phyloP scores from a whole-genome alignment of 2,329 filamentous ascomycete genomes.

The Nannizziopsis arthrosporioides region DNA sequence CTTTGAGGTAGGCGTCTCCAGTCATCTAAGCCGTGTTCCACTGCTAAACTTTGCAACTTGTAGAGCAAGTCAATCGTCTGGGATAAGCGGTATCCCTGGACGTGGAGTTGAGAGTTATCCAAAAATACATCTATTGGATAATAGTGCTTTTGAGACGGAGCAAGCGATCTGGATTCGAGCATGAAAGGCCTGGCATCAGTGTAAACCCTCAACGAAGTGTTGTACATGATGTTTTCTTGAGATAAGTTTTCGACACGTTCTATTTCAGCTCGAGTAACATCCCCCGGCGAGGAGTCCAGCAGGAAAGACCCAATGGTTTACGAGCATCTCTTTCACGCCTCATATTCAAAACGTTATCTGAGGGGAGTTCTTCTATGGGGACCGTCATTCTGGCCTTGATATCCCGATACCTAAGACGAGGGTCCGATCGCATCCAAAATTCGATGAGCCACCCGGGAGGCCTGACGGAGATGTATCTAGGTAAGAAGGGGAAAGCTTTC shows the following conservation, averaged over 20 bases:
- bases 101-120: constrained; percentile 10
- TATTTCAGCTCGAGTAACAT: constrained; percentile 18
- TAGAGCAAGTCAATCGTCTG: constrained; percentile 15
- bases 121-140: constrained; percentile 19
- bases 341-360: constrained; percentile 22
- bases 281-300: constrained; percentile 19
- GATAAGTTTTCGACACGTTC: constrained; percentile 20
- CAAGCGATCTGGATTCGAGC: constrained; percentile 17
- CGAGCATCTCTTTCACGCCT: constrained; percentile 21
- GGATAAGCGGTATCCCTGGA: constrained; percentile 13
- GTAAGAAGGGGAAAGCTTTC: constrained; percentile 21
- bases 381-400: constrained; percentile 24
- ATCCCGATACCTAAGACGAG: constrained; percentile 21
- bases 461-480: constrained; percentile 21
- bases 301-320: constrained; percentile 20
- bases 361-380: constrained; percentile 13
- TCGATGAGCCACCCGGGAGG: constrained; percentile 23
- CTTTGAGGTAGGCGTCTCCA: constrained; percentile 17
- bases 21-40: constrained; percentile 3
- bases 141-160: not conserved
- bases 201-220: constrained; percentile 21
- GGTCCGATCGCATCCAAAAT: constrained; percentile 23
- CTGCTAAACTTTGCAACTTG: constrained; percentile 15
- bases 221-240: constrained; percentile 19
- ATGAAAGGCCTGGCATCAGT: constrained; percentile 10